Evolutionary conservation across 2,329 filamentous ascomycete genomes (phyloP).

Genomic region (Aspergillus thermomutatus): DNA sequence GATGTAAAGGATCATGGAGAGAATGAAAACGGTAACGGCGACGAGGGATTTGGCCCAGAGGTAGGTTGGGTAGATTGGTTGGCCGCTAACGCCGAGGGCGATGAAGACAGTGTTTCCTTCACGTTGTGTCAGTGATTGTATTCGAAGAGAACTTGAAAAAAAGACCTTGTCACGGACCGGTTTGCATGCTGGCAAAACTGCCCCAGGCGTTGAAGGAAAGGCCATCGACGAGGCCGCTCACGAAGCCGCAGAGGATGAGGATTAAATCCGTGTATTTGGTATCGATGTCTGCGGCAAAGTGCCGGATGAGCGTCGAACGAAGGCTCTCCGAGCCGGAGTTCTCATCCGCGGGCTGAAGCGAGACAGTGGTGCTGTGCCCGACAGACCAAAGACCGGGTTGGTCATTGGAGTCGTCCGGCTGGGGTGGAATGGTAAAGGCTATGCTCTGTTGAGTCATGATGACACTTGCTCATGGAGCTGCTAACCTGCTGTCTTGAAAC

Average conservation of each 20-base stretch:
- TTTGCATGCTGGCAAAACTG: constrained; percentile 44
- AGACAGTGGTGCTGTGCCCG: constrained; percentile 22
- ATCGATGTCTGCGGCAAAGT: constrained; percentile 22
- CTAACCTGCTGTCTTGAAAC: too few relatives aligned
- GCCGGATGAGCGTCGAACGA: constrained; percentile 15
- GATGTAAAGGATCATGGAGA: constrained; percentile 40
- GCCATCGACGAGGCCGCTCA: constrained; percentile 39
- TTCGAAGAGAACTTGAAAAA: too few relatives aligned
- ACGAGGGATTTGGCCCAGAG: constrained; percentile 44
- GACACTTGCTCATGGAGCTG: background rate
- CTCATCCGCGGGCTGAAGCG: constrained; percentile 13
- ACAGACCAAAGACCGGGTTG: constrained; percentile 18
- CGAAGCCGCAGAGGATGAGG: constrained; percentile 36
- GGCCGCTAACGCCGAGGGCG: constrained; percentile 40
- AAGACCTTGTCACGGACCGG: constrained; percentile 25
- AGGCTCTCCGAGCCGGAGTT: background rate
- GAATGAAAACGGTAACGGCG: constrained; percentile 37
- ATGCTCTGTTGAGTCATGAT: background rate
- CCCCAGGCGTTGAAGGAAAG: constrained; percentile 43
- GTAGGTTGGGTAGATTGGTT: constrained; percentile 38
- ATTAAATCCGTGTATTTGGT: constrained; percentile 25
- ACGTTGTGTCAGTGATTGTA: background rate
- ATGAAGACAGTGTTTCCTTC: constrained; percentile 45
- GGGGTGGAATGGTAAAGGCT: background rate
- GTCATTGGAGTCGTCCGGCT: constrained; percentile 15